A percentile compares a stretch with the other conserved stretches of the same genome.
Conservation (phyloP, 116 monocot genomes). For the Iris pallida region DNA sequence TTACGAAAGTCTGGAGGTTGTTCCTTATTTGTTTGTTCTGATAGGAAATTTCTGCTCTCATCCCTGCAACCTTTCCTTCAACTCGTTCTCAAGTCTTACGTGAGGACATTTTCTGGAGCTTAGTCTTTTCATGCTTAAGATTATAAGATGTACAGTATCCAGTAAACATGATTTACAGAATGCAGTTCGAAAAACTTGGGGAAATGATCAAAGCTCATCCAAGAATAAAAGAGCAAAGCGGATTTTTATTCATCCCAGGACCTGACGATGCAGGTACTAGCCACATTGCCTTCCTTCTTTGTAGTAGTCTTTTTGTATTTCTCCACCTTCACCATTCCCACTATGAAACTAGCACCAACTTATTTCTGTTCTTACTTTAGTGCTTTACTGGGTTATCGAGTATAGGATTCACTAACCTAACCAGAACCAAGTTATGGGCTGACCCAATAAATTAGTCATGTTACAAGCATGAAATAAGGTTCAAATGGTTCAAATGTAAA, state of each 20-base stretch:
- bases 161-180: constrained; percentile 25
- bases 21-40: constrained; percentile 92
- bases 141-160: background rate
- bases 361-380: no score
- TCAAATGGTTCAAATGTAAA: no score
- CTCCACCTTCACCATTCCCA: no score
- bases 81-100: constrained; percentile 82
- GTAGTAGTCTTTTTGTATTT: no score
- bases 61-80: constrained; percentile 85
- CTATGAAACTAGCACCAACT: no score
- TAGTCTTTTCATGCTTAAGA: background rate
- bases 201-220: constrained; percentile 73
- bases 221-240: constrained; percentile 76
- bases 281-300: no score
- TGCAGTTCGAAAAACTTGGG: constrained; percentile 77
- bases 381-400: no score
- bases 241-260: constrained; percentile 91
- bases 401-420: no score
- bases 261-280: constrained; percentile 94
- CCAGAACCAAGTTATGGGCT: no score
- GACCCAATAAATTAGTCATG: no score
- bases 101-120: constrained; percentile 11
- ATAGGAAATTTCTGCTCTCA: constrained; percentile 97
- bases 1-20: constrained; percentile 81
- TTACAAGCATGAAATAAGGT: no score